Base-by-base conservation (phyloP, 768 basidiomycete genomes). In the Amanita rimosa region DNA sequence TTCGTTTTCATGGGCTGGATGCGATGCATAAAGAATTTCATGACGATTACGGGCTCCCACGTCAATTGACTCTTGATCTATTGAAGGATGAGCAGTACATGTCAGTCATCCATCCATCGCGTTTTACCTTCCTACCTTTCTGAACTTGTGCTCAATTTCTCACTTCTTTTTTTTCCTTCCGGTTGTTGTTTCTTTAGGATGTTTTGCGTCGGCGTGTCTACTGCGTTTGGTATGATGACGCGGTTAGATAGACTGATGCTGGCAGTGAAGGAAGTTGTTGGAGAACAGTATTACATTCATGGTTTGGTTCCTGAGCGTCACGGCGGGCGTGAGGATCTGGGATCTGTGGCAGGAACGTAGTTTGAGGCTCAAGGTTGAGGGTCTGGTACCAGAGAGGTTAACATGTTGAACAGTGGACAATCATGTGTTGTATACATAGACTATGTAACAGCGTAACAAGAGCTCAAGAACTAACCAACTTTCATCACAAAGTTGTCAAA, bases 221-320 rank as follows among this genome's bases (percentile, higher is more conserved):
- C 81, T 0, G 70, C 82, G 0, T 85, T 75, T 54, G 72, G 74
- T 0, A 75, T 92, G 35, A 66, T 92, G n/a, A 74, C 74, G 5
- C 74, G 85, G 8, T 65, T 93, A 10, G 90, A 93, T 58, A 68
- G 76, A 45, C 63, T 92, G 50, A 86, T 92, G 79, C 58, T 89
- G 2, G 85, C 86, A 2, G 77, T 79, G 13, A 93, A 93, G 60
- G 86, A 91, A 62, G 68, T 92, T 39, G 85, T 92, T 1, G 89
- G 89, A 1, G 89, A 92, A 60, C 83, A 86, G 55, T 89, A 84
- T 60, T 84, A 90, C 58, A 85, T 91, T n/a, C 75, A 81, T 50
- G 85, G 85, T 0, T 63, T 85, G 13, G 81, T 75, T 60, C 54
- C 49, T 4, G 37, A 43, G 16, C 24, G 65, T 13, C 50, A 54